phyloP scores from a whole-genome alignment of 257 asterid genomes.

The Capsicum chinense region DNA sequence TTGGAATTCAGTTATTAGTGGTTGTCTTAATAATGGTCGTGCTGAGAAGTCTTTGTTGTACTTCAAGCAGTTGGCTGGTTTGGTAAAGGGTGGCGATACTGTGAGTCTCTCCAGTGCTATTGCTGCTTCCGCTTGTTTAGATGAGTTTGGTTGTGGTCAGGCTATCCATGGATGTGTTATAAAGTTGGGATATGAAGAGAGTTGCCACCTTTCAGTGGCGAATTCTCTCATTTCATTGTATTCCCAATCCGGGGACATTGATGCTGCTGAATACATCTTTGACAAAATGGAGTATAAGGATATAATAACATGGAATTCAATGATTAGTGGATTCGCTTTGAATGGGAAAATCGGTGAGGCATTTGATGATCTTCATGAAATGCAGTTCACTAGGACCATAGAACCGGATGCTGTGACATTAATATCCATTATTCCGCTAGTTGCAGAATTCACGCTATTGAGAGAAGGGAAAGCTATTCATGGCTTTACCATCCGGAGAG shows the following conservation, averaged over 20 bases:
- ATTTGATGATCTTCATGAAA: constrained; percentile 45
- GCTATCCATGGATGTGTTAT: constrained; percentile 55
- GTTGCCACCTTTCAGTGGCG: constrained; percentile 47
- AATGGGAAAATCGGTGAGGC: constrained; percentile 49
- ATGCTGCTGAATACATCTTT: constrained; percentile 52
- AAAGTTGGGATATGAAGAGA: constrained; percentile 52
- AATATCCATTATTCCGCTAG: constrained; percentile 50
- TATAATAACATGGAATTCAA: constrained; percentile 71
- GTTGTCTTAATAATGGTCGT: constrained; percentile 48
- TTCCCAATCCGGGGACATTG: constrained; percentile 42
- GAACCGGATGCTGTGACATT: constrained; percentile 60
- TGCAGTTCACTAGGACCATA: constrained; percentile 55
- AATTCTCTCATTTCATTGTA: constrained; percentile 74
- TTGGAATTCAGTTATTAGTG: constrained; percentile 66
- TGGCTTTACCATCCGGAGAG: constrained; percentile 59
- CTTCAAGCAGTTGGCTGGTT: constrained; percentile 48
- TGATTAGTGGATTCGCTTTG: constrained; percentile 57
- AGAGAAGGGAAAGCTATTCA: constrained; percentile 65
- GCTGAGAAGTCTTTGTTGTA: constrained; percentile 54
- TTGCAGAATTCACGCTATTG: constrained; percentile 55
- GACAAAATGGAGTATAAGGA: constrained; percentile 46
- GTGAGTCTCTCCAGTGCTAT: constrained; percentile 65
- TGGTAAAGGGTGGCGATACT: constrained; percentile 45
- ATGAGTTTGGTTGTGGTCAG: constrained; percentile 48
- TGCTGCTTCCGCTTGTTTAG: constrained; percentile 56